Conservation (phyloP, 1,284 basidiomycete genomes). For the Cerrena zonata region DNA sequence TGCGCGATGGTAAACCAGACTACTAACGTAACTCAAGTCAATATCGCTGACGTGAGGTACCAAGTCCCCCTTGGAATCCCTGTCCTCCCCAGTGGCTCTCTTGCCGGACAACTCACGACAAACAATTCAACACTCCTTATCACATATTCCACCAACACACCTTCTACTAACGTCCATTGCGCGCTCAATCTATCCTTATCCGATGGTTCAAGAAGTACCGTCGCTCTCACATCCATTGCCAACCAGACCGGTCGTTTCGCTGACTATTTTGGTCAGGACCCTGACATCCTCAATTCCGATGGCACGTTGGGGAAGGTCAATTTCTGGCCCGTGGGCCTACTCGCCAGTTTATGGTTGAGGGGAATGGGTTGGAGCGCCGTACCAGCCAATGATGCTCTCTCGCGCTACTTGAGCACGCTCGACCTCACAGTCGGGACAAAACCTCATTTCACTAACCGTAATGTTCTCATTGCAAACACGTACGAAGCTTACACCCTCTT, state of each 20-base stretch:
- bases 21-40: not conserved
- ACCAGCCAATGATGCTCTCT: not conserved
- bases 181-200: not conserved
- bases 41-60: not conserved
- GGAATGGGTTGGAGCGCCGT: not conserved
- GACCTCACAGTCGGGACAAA: not conserved
- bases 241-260: not conserved
- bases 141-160: not conserved
- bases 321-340: not conserved
- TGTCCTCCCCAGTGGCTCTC: not conserved
- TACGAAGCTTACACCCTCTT: not conserved
- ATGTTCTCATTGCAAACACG: not conserved
- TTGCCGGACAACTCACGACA: not conserved
- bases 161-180: not conserved
- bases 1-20: not conserved
- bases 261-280: not conserved
- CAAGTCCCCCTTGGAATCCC: not conserved
- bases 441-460: not conserved
- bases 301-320: not conserved
- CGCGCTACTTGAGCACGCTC: not conserved
- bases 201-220: not conserved
- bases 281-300: not conserved
- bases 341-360: not conserved
- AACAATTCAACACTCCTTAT: not conserved
- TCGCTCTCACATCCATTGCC: not conserved